Evolutionary conservation across 352 stramenopile genomes (phyloP).

Genomic region (Pythium biforme): DNA sequence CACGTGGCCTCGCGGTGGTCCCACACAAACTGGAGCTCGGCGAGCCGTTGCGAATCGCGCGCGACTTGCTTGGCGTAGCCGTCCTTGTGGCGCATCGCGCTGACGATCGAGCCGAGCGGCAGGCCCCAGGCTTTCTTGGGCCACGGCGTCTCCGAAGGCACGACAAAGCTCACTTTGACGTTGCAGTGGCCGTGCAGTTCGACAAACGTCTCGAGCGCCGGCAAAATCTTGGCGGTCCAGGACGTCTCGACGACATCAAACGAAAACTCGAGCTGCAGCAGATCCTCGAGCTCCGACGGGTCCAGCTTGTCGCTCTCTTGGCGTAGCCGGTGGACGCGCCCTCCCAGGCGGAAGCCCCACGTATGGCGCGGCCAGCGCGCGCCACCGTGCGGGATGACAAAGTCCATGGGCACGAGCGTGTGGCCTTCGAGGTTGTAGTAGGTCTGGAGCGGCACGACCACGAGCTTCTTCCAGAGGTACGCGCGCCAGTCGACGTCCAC

Average conservation of each 20-base stretch:
- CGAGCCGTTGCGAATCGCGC: constrained; percentile 14
- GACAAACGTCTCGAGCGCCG: constrained; percentile 19
- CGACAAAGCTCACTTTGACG: constrained; percentile 21
- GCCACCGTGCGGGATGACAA: constrained; percentile 36
- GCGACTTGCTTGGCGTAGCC: constrained; percentile 25
- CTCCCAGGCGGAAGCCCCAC: constrained; percentile 39
- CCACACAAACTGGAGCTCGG: constrained; percentile 30
- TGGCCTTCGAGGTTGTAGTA: constrained; percentile 37
- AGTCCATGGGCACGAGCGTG: constrained; percentile 34
- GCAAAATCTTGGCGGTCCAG: constrained; percentile 25
- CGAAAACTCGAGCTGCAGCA: constrained; percentile 27
- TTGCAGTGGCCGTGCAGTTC: constrained; percentile 19
- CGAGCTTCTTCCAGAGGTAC: constrained; percentile 19
- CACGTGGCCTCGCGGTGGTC: constrained; percentile 21
- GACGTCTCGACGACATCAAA: constrained; percentile 23
- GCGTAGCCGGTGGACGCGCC: constrained; percentile 28
- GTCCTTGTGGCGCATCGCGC: constrained; percentile 15
- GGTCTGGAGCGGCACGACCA: constrained; percentile 25
- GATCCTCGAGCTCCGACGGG: constrained; percentile 12
- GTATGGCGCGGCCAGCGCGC: constrained; percentile 30
- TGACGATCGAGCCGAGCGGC: constrained; percentile 17
- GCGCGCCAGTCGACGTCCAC: constrained; percentile 24
- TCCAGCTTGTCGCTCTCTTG: constrained; percentile 10
- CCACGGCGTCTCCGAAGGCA: constrained; percentile 21
- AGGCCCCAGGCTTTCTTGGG: constrained; percentile 27